Percentiles rank a stretch among this genome's conserved stretches.
These are phyloP conservation scores for Biancaea sappan DNA, from an alignment of 306 rosid genomes.

Conservation along the genomic window DNA sequence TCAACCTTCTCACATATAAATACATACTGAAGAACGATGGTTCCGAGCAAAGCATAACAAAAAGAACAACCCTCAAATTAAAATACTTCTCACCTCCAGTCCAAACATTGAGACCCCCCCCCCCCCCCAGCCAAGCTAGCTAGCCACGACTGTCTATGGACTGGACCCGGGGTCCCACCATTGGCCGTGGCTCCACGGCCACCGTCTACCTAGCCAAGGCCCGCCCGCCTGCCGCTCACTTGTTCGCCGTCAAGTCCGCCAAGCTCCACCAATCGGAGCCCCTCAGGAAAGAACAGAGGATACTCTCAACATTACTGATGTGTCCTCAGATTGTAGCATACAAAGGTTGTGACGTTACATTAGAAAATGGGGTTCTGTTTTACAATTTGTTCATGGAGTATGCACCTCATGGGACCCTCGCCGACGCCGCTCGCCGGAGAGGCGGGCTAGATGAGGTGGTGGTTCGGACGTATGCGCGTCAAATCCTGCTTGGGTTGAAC, in stretches of 20 bases:
- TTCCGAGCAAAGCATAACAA: conserved; percentile 8
- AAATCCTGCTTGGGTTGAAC: conserved; percentile 48
- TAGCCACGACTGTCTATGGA: conserved; percentile 49
- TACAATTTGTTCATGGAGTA: conserved; percentile 60
- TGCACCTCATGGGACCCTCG: conserved; percentile 49
- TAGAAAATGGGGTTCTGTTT: conserved; percentile 39
- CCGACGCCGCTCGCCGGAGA: conserved; percentile 33
- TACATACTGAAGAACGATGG: not conserved
- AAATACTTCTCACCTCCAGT: not conserved
- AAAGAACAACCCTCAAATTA: not conserved
- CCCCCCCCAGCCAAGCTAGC: too few relatives aligned
- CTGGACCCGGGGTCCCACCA: conserved; percentile 53
- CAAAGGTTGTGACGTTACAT: conserved; percentile 49
- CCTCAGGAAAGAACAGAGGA: conserved; percentile 46
- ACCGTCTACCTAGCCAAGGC: conserved; percentile 49
- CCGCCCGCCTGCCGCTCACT: conserved; percentile 39
- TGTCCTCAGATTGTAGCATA: conserved; percentile 42
- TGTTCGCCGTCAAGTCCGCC: conserved; percentile 51
- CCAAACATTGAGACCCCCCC: not conserved
- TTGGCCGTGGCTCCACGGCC: conserved; percentile 69
- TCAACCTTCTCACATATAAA: conserved; percentile 1
- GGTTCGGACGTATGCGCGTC: conserved; percentile 39
- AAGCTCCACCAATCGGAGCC: conserved; percentile 43
- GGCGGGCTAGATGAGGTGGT: conserved; percentile 39
- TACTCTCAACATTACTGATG: conserved; percentile 50